Base-by-base conservation (phyloP, 306 rosid genomes). In the Cucumis cinereus region DNA sequence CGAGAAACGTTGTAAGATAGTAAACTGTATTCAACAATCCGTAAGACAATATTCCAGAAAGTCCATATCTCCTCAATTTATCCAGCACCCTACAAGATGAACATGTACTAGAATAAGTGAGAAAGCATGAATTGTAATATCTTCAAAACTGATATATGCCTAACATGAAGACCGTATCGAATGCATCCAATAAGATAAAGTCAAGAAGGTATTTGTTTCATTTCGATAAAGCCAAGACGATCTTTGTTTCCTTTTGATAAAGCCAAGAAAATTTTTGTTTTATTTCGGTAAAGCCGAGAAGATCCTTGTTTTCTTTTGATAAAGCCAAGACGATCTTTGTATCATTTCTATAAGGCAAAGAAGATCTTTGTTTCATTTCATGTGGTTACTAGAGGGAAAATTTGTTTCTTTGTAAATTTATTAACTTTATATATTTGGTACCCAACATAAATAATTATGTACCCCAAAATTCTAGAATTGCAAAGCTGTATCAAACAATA, bases 11-110 rank as follows among this genome's bases (percentile, higher is more conserved):
- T 13, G 86, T 75, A 59, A 88, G 91, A 85, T 91, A 91, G 89
- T 94, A 94, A 76, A 77, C 91, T 52, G 98, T 91, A 80, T 94
- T 94, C 78, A 94, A 57, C 64, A 94, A 84, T 57, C 97, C 97
- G 60, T 94, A 91, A 7, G 97, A 88, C 74, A 91, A 86, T 80
- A 94, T 74, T 74, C 97, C 98, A 20, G 97, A 86, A 79, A 89
- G 53, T 61, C 97, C 97, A 64, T 91, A 90, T 85, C 94, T 86
- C 86, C 78, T 88, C 79, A 94, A 78, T 79, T 84, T 87, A 84
- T 80, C 74, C 83, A 85, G 78, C 69, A 52, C 80, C 85, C 98
- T 93, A 24, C 79, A 84, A 74, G 75, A 80, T 81, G 72, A 83
- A 75, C 76, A 24, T 59, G 80, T 33, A 40, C 77, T 23, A 60